A percentile compares a stretch with the other conserved stretches of the same genome.
phyloP scores from a whole-genome alignment of 352 stramenopile species.

The Globisporangium nagaii region DNA sequence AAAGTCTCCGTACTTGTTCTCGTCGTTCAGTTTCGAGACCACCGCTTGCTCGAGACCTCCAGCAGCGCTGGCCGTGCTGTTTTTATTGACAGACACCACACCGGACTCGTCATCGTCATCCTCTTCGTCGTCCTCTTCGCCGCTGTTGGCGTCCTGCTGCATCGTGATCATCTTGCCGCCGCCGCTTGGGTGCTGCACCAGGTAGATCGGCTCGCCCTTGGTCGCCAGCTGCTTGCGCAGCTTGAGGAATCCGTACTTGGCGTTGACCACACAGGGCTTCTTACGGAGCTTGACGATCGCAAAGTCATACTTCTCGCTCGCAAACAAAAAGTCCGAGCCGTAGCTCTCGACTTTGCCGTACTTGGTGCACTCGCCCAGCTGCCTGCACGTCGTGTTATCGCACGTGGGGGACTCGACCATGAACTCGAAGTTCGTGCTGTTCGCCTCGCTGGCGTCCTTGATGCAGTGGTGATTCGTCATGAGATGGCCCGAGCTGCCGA shows the following conservation, averaged over 20 bases:
- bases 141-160: constrained; percentile 30
- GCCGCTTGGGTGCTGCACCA: constrained; percentile 41
- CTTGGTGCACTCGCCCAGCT: constrained; percentile 24
- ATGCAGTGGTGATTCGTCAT: constrained; percentile 56
- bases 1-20: constrained; percentile 23
- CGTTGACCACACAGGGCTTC: constrained; percentile 21
- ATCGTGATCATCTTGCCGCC: constrained; percentile 30
- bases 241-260: constrained; percentile 31
- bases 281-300: constrained; percentile 33
- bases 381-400: constrained; percentile 17
- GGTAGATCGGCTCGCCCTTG: constrained; percentile 38
- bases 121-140: constrained; percentile 19
- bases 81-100: not conserved
- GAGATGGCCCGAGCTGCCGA: constrained; percentile 37
- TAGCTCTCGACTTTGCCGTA: constrained; percentile 17
- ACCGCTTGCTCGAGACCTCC: constrained; percentile 8
- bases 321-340: constrained; percentile 18
- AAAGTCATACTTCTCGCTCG: constrained; percentile 31
- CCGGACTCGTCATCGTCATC: not conserved
- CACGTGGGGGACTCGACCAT: constrained; percentile 30
- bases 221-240: constrained; percentile 19
- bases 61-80: not conserved
- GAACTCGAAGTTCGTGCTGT: constrained; percentile 29
- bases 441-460: constrained; percentile 15
- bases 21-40: constrained; percentile 11